Evolutionary conservation across 2,329 filamentous ascomycete genomes (phyloP), one percentile per base, ranked within the genome.

Genomic region (Aspergillus hiratsukae): DNA sequence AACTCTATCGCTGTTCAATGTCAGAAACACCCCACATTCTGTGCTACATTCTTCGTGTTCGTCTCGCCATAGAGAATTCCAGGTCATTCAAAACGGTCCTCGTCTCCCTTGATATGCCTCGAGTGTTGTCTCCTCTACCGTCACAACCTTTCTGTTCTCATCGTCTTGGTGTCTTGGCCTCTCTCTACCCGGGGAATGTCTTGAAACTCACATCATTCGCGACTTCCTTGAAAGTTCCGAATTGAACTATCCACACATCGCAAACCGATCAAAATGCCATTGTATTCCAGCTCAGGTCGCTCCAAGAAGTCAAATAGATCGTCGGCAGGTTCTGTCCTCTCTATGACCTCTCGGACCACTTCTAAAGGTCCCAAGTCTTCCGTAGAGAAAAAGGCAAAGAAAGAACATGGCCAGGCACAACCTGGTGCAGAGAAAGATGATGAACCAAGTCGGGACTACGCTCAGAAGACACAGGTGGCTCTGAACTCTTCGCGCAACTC

Each of bases 181-280:
- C 23, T 55, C 9, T 53, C 37, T 48, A 40, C 43, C 21, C 21
- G 43, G 56, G 55, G 41, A 11, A 59, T 60, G 52, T 45, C 55
- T 51, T 59, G 53, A 50, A 58, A 55, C 5, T 11, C 35, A n/a
- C 31, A 10, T n/a, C 48, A 37, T 29, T 29, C 45, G 29, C 29
- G 31, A 37, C 31, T 46, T 43, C 14, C 2, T 27, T 51, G 40
- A 54, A 51, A 41, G 27, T 48, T 40, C 48, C 51, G 5, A n/a
- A 37, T 17, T 7, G 31, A 37, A 51, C 43, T 7, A 40, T 55
- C 54, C 60, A 59, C 59, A 37, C 31, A 37, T 58, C 49, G 35
- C 28, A 28, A 55, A 52, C 58, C 63, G 52, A 59, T 61, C 62
- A 68, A 35, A 49, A 72, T 72, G 70, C 68, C 66, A 46, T 56